Conservation (phyloP, 257 asterid species). For the Solanum sejunctum region DNA sequence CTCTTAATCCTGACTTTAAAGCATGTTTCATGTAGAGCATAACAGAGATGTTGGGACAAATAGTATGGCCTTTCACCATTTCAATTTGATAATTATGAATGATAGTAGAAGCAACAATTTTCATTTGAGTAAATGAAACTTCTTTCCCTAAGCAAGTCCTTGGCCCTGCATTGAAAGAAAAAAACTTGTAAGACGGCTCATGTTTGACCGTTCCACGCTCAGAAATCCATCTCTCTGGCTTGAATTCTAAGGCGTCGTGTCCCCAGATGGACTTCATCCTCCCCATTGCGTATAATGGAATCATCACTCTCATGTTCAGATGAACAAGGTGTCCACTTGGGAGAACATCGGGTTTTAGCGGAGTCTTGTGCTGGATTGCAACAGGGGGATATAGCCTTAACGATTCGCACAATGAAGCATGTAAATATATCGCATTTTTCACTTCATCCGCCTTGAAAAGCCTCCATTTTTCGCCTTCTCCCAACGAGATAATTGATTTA, state of each 20-base stretch:
- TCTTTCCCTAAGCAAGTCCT: slow-evolving; percentile 54
- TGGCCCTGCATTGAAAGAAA: slow-evolving; percentile 51
- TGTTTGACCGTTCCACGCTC: slow-evolving; percentile 16
- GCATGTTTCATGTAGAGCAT: neutral
- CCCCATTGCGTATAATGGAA: slow-evolving; percentile 42
- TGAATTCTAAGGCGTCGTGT: slow-evolving; percentile 30
- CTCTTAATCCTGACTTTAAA: neutral
- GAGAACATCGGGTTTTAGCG: slow-evolving; percentile 14
- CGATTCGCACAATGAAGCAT: neutral
- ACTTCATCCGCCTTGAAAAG: neutral
- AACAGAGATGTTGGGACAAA: neutral
- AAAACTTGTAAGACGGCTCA: slow-evolving; percentile 42
- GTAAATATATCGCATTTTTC: neutral
- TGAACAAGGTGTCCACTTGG: slow-evolving; percentile 34
- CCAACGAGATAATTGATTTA: neutral
- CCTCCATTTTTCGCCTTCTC: neutral
- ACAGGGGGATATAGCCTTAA: slow-evolving; percentile 43
- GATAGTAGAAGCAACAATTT: neutral
- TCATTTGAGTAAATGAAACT: neutral
- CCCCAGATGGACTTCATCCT: slow-evolving; percentile 42
- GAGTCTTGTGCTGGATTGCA: slow-evolving; percentile 46
- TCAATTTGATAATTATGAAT: neutral
- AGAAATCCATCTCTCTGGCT: slow-evolving; percentile 46
- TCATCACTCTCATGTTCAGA: slow-evolving; percentile 28
- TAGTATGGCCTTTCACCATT: neutral